These are phyloP conservation scores for Astrothelium subdiscretum DNA, from an alignment of 495 filamentous ascomycete species.

Conservation along the genomic window DNA sequence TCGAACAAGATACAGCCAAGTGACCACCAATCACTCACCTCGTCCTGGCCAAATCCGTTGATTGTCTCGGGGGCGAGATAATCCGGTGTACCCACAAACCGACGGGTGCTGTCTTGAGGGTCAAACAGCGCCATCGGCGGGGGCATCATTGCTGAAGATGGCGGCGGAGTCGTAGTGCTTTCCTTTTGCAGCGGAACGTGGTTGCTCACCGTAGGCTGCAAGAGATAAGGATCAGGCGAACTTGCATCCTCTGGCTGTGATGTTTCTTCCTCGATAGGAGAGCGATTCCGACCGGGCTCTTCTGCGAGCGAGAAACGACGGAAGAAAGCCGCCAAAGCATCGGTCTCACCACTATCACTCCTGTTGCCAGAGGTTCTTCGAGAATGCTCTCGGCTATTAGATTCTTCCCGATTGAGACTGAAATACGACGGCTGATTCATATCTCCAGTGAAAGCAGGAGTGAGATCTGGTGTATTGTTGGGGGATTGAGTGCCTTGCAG, in stretches of 20 bases:
- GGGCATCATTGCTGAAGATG: constrained; percentile 62
- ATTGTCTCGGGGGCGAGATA: constrained; percentile 97
- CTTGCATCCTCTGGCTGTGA: constrained; percentile 45
- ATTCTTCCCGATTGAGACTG: constrained; percentile 56
- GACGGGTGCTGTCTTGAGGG: constrained; percentile 81
- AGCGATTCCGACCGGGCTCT: constrained; percentile 27
- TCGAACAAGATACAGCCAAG: constrained; percentile 96
- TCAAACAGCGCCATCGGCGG: constrained; percentile 95
- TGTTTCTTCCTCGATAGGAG: constrained; percentile 58
- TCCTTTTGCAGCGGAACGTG: constrained; percentile 14
- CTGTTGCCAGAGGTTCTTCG: constrained; percentile 75
- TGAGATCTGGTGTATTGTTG: constrained; percentile 73
- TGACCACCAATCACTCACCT: constrained; percentile 99
- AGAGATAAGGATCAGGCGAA: constrained; percentile 58
- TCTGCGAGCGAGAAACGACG: constrained; percentile 73
- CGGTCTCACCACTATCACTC: constrained; percentile 85
- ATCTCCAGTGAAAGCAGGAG: constrained; percentile 57
- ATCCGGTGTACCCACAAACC: constrained; percentile 94
- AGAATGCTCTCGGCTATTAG: constrained; percentile 57
- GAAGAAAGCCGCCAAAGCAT: constrained; percentile 74
- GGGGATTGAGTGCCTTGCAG: constrained; percentile 71
- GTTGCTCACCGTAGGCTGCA: constrained; percentile 40
- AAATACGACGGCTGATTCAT: constrained; percentile 87
- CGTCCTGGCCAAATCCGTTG: constrained; percentile 86
- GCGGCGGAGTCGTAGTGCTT: constrained; percentile 45